These are phyloP conservation scores for Fusarium buxicola DNA, from an alignment of 2,329 filamentous ascomycete species.

Conservation along the genomic window DNA sequence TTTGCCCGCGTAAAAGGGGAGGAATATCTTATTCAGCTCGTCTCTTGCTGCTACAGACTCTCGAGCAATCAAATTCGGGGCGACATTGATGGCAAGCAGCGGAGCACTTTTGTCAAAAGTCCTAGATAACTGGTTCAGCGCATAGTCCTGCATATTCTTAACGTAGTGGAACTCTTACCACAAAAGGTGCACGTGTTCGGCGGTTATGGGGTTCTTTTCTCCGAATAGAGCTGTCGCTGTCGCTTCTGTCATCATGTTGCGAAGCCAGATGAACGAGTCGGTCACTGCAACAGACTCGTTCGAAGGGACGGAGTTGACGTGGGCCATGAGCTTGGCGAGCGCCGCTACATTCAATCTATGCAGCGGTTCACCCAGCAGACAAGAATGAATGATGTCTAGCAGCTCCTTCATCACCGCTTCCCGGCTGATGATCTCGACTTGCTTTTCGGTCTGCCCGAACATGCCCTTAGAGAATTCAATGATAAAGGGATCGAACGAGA, in stretches of 20 bases:
- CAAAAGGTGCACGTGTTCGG: constrained; percentile 50
- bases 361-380: constrained; percentile 21
- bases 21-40: constrained; percentile 45
- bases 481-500: constrained; percentile 57
- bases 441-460: constrained; percentile 20
- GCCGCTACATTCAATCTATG: constrained; percentile 16
- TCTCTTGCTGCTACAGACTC: constrained; percentile 34
- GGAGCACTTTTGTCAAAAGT: constrained; percentile 12
- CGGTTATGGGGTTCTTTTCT: constrained; percentile 52
- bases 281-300: constrained; percentile 26
- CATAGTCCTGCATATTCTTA: background rate
- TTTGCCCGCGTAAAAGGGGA: constrained; percentile 46
- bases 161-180: constrained; percentile 47
- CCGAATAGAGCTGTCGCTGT: constrained; percentile 57
- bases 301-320: constrained; percentile 13
- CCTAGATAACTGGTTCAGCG: background rate
- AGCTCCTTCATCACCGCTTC: constrained; percentile 3
- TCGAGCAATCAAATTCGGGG: background rate
- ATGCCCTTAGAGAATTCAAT: constrained; percentile 43
- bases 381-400: constrained; percentile 16
- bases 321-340: background rate
- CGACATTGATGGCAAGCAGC: constrained; percentile 12
- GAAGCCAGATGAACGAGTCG: constrained; percentile 54
- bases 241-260: constrained; percentile 52
- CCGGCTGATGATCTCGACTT: background rate